phyloP scores from a whole-genome alignment of 805 yeast genomes.

The Wickerhamomyces ciferrii region DNA sequence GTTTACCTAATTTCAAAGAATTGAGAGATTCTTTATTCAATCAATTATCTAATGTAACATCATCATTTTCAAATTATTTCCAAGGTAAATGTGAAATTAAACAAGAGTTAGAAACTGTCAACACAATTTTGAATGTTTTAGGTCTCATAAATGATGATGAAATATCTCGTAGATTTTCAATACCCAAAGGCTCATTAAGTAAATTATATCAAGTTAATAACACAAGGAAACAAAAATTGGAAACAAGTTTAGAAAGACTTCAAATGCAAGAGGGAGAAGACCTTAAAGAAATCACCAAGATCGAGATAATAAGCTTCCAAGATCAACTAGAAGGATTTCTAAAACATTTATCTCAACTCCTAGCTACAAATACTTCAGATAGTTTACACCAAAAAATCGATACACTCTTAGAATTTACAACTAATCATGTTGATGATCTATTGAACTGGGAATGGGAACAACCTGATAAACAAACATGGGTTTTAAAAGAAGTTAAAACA shows the following conservation, averaged over 20 bases:
- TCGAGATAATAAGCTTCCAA: not conserved
- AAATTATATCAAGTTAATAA: not conserved
- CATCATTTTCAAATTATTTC: not conserved
- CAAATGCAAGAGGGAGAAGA: not conserved
- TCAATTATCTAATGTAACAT: not conserved
- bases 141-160: conserved; percentile 4
- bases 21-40: not conserved
- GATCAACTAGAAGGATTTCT: not conserved
- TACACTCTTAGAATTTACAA: not conserved
- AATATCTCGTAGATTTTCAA: not conserved
- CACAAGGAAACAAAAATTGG: not conserved
- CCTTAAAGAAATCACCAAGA: conserved; percentile 1
- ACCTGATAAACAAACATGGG: not conserved
- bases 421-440: not conserved
- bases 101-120: not conserved
- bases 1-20: conserved; percentile 1
- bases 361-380: not conserved
- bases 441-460: not conserved
- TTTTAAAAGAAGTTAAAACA: not conserved
- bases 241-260: not conserved
- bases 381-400: not conserved
- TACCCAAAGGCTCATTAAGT: not conserved
- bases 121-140: not conserved
- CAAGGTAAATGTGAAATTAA: not conserved
- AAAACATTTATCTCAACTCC: not conserved